Base-by-base conservation (phyloP, 2,329 filamentous ascomycete genomes). In the Elsinoe perseae region DNA sequence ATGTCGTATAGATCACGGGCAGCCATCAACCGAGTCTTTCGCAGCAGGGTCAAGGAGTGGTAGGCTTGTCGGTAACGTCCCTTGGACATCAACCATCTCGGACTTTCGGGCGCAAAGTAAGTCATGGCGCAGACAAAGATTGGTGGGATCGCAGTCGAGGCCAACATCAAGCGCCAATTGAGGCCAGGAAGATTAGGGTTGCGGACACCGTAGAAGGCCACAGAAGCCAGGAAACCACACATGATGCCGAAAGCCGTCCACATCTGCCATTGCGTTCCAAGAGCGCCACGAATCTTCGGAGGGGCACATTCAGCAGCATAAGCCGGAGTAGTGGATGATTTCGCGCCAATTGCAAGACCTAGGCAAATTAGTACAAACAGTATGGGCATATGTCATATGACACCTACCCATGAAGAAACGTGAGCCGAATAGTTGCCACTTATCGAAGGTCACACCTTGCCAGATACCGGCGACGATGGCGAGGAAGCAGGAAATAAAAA, bases 401-500 rank as follows among this genome's bases (percentile, higher is more conserved):
- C 3, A 54, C 55, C 3, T 23, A 34, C 53, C 70, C 65, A 30
- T 57, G 43, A 58, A 52, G n/a, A 60, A 60, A 2, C 59, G 54
- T 18, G 59, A 58, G n/a, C 52, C 56, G 25, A 60, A 60, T 2
- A 60, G 56, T 9, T 58, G 56, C 59, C 59, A 60, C 28, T 50
- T 58, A 28, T 43, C 54, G 23, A 58, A 58, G 8, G 59, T 60
- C 3, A 54, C 56, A 61, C 62, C 64, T 65, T 68, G 38, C 67
- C 67, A 60, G 65, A 65, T 50, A 44, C 59, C 53, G 14, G 80
- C 73, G 1, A 76, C 57, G 12, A 77, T 75, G 0, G 84, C 86
- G 66, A 91, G 84, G 60, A 86, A 34, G 59, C 50, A 61, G 62
- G 78, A 77, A 44, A 84, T 66, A 64, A 85, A 86, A 59, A 86